Conservation (phyloP, 2,329 filamentous ascomycete genomes). For the Pseudocercospora fuligena region DNA sequence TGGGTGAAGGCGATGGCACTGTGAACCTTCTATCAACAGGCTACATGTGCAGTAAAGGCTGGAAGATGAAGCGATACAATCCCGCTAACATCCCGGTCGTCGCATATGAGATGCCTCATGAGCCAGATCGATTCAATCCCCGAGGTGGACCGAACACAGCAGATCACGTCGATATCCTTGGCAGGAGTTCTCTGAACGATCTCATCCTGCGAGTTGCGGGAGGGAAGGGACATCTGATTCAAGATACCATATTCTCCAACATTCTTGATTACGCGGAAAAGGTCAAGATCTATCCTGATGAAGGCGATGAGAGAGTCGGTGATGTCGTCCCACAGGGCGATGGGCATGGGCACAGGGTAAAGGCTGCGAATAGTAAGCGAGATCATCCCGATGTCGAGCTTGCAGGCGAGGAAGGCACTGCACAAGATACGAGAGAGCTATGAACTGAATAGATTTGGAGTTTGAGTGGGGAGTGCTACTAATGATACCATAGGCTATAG, state of each 20-base stretch:
- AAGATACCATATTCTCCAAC: slow-evolving; percentile 77
- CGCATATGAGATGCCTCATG: slow-evolving; percentile 94
- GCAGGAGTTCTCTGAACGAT: slow-evolving; percentile 86
- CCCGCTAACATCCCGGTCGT: slow-evolving; percentile 80
- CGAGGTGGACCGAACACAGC: slow-evolving; percentile 72
- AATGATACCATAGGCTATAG: too few relatives aligned
- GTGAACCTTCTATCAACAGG: slow-evolving; percentile 90
- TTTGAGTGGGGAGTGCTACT: too few relatives aligned
- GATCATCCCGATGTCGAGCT: too few relatives aligned
- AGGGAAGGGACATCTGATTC: slow-evolving; percentile 78
- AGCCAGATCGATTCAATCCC: slow-evolving; percentile 89
- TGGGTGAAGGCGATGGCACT: slow-evolving; percentile 95
- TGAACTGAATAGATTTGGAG: too few relatives aligned
- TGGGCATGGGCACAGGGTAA: neutral
- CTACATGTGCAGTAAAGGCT: slow-evolving; percentile 97
- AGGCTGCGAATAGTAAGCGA: too few relatives aligned
- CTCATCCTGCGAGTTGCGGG: slow-evolving; percentile 84
- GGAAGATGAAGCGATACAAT: slow-evolving; percentile 93
- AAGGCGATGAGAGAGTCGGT: slow-evolving; percentile 21
- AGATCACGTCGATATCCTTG: slow-evolving; percentile 96
- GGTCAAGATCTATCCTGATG: slow-evolving; percentile 52
- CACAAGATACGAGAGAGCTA: too few relatives aligned
- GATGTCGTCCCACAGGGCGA: slow-evolving; percentile 9
- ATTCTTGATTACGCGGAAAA: slow-evolving; percentile 82
- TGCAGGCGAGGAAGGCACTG: too few relatives aligned